phyloP scores from a whole-genome alignment of 2,329 filamentous ascomycete genomes.

The Diaporthe sp. region DNA sequence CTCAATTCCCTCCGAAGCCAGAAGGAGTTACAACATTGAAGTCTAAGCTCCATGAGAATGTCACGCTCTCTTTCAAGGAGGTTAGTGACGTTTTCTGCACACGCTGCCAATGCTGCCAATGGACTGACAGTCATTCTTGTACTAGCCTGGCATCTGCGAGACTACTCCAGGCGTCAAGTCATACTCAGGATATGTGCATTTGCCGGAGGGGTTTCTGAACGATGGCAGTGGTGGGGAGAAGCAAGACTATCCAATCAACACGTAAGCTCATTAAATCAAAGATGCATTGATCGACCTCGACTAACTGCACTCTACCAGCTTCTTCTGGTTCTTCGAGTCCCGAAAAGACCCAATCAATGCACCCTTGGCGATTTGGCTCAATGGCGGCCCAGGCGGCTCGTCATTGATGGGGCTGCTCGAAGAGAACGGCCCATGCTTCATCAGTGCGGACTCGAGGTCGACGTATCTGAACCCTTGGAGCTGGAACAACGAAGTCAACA shows the following conservation, averaged over 20 bases:
- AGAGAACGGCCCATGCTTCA: conserved; percentile 66
- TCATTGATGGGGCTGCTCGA: conserved; percentile 67
- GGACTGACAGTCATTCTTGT: not conserved
- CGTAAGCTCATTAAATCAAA: conserved; percentile 4
- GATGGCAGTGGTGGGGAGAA: conserved; percentile 20
- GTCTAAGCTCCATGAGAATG: conserved; percentile 54
- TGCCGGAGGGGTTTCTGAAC: conserved; percentile 27
- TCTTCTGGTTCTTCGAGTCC: conserved; percentile 40
- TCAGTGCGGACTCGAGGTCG: conserved; percentile 65
- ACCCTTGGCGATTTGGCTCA: conserved; percentile 69
- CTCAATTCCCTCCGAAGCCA: conserved; percentile 56
- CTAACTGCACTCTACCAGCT: not conserved
- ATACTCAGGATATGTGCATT: conserved; percentile 38
- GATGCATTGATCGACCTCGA: not conserved
- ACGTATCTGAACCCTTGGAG: conserved; percentile 69
- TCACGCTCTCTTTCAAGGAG: conserved; percentile 60
- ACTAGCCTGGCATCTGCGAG: conserved; percentile 37
- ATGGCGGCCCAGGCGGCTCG: conserved; percentile 71
- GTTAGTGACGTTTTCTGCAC: conserved; percentile 44
- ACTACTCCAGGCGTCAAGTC: conserved; percentile 39
- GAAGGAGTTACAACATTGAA: conserved; percentile 55
- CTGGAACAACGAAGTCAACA: conserved; percentile 67
- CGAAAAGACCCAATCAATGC: conserved; percentile 43
- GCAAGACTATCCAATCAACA: conserved; percentile 41
- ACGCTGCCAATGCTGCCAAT: not conserved